Base-by-base conservation (phyloP, 345 rosid genomes). In the Anacardium occidentale region DNA sequence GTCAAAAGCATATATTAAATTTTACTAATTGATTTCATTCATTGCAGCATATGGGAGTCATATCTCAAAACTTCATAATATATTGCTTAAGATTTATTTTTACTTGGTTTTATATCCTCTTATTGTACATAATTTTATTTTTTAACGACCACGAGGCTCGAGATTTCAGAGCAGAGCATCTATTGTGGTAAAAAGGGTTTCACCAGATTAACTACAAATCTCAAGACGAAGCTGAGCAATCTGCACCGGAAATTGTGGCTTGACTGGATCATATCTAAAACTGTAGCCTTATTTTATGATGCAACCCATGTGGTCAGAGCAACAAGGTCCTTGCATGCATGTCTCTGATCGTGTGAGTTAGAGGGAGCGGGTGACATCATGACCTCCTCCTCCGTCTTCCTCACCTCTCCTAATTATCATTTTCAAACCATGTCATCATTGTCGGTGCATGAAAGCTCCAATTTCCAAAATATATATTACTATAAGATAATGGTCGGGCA, bases 201-300 rank as follows among this genome's bases (percentile, higher is more conserved):
- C n/a, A 11, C 1, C 10, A 1, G 13, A 24, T 52, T 25, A 37
- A 54, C 18, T 61, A 70, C 81, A 57, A 70, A 80, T 80, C 82
- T 79, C 78, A 56, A 79, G 80, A 71, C 17, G 68, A 20, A 42
- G 55, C 64, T 42, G 7, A 13, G 0, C 25, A 40, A 29, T 29
- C 3, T 54, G 70, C 75, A 63, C 59, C 29, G 77, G 70, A 66
- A 77, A 63, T 55, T 48, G 81, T 55, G 76, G 77, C 75, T 79
- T 83, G 83, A 83, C 81, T 47, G 70, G 25, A 50, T 50, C 63
- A 32, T 8, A 63, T 24, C 18, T 13, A 14, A 1, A 2, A n/a
- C 12, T 3, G 37, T 25, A 11, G 25, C 55, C 3, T 1, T 29
- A 15, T 34, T 8, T 1, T 26, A 5, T 9, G 59, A 26, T 22